Evolutionary conservation across 805 yeast genomes (phyloP).

Genomic region (Myxozyma vanderwaltii): DNA sequence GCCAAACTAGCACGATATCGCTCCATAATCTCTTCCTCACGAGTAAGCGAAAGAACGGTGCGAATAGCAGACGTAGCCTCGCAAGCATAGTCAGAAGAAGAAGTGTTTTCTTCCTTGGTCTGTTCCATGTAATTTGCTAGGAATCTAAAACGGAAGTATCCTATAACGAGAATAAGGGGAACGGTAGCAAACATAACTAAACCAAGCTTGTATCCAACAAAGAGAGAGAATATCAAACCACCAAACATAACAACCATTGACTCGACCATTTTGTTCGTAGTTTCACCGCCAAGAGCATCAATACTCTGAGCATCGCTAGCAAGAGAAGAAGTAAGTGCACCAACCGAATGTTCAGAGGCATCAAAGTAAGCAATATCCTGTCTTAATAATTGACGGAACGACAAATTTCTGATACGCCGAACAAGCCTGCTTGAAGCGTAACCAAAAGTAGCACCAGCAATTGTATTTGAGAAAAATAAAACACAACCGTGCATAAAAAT

Average conservation of each 20-base stretch:
- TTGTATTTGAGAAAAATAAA: constrained; percentile 19
- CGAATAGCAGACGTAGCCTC: constrained; percentile 47
- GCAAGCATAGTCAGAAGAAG: constrained; percentile 47
- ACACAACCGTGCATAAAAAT: constrained; percentile 24
- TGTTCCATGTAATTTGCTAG: constrained; percentile 42
- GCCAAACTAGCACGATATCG: constrained; percentile 37
- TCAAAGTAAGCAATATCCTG: constrained; percentile 41
- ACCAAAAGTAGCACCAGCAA: constrained; percentile 30
- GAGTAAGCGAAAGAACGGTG: constrained; percentile 48
- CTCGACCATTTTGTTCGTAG: constrained; percentile 39
- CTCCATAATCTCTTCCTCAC: constrained; percentile 46
- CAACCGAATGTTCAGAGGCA: constrained; percentile 35
- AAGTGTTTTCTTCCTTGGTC: constrained; percentile 43
- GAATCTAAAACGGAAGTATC: constrained; percentile 45
- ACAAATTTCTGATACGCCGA: constrained; percentile 34
- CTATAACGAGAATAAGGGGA: constrained; percentile 45
- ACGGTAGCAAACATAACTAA: constrained; percentile 46
- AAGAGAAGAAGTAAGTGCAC: constrained; percentile 36
- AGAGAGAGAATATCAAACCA: constrained; percentile 46
- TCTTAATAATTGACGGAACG: constrained; percentile 36
- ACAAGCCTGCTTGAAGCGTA: constrained; percentile 33
- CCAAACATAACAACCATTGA: constrained; percentile 45
- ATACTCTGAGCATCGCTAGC: constrained; percentile 39
- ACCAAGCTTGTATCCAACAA: constrained; percentile 48
- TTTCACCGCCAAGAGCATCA: constrained; percentile 39